Evolutionary conservation across 129 eudicot species (phyloP), one percentile per base, ranked within the genome.

Genomic region (Tanacetum coccineum): DNA sequence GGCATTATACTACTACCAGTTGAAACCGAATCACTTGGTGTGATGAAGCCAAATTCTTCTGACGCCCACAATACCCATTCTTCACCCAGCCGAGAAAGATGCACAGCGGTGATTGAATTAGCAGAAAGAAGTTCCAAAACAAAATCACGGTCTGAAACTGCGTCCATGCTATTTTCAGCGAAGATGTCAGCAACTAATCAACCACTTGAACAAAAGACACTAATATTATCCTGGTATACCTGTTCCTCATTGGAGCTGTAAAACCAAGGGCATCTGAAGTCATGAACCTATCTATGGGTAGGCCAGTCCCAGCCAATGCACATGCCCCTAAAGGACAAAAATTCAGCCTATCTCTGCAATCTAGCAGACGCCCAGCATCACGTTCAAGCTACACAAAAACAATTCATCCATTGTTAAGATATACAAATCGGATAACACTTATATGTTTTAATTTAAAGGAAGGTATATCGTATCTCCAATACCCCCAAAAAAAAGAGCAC

Each of bases 31-130:
- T 89, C 99, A 85, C 90, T 89, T 14, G 99, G 99, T 8, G 79
- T 89, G 59, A 94, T 47, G 67, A 89, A 94, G 13, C 99, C 99
- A 75, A 90, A 89, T 65, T 94, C 99, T 59, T 94, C 99, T 4
- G 95, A 89, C 9, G 99, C 99, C 99, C 99, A 94, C 64, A 94
- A 78, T 28, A 90, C 99, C 99, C 97, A 94, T 78, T 94, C 99
- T 89, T 94, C 99, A 74, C 95, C 97, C 52, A 94, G 90, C 59
- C 99, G 90, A 59, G 97, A 94, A 46, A 94, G 94, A 78, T 94
- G 97, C 79, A 89, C 71, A 49, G 94, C 97, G 3, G 79, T 82
- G 51, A 94, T 85, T 13, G 97, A 82, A 69, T 87, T 94, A n/a
- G 94, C 90, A 64, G 97, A 89, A 65, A 89, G 94, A 59, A 94